These are phyloP conservation scores for Heritiera littoralis DNA, from an alignment of 345 rosid genomes.

Conservation along the genomic window DNA sequence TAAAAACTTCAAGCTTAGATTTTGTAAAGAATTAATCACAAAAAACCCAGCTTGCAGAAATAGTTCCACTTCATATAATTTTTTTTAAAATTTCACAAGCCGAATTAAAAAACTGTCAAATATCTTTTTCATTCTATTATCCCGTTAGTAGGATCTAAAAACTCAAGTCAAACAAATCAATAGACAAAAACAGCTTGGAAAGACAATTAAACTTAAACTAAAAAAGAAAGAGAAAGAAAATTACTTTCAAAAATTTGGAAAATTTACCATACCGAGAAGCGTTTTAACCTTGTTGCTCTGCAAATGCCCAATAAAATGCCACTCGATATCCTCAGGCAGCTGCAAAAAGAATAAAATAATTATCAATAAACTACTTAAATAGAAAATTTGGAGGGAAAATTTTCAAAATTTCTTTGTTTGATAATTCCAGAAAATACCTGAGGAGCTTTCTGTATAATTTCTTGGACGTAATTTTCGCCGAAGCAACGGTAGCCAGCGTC, in stretches of 20 bases:
- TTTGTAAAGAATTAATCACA: no score
- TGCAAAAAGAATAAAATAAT: slow-evolving; percentile 25
- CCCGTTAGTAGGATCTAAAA: no score
- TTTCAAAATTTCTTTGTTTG: background rate
- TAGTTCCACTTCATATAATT: background rate
- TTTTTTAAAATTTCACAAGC: no score
- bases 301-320: slow-evolving; percentile 90
- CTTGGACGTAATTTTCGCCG: slow-evolving; percentile 92
- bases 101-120: no score
- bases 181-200: background rate
- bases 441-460: slow-evolving; percentile 81
- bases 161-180: no score
- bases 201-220: background rate
- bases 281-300: slow-evolving; percentile 91
- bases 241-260: background rate
- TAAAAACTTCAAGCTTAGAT: background rate
- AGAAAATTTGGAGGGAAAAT: background rate
- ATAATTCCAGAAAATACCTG: slow-evolving; percentile 46
- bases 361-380: background rate
- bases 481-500: slow-evolving; percentile 90
- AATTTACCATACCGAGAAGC: slow-evolving; percentile 56
- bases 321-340: slow-evolving; percentile 85
- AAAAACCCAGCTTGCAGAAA: background rate
- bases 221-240: background rate
- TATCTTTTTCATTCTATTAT: no score